A percentile compares a stretch with the other conserved stretches of the same genome.
Conservation (phyloP, 306 rosid species). For the Calophaca sinica region DNA sequence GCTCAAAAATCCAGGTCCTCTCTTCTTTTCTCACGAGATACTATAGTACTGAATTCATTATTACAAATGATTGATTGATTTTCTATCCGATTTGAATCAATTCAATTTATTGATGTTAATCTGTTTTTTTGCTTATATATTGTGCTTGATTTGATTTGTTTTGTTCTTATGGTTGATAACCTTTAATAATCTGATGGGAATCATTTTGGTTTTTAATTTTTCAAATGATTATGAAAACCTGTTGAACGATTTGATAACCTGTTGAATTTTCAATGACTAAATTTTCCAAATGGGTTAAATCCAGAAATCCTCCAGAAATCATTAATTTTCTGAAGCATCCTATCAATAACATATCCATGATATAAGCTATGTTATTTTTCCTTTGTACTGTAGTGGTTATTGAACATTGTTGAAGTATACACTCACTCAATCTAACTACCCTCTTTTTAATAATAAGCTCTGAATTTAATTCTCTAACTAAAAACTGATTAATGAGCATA, state of each 20-base stretch:
- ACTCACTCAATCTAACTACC: slow-evolving; percentile 21
- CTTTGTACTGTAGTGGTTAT: neutral
- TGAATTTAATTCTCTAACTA: slow-evolving; percentile 9
- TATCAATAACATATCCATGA: neutral
- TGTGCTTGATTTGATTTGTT: slow-evolving; percentile 35
- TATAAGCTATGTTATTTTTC: neutral
- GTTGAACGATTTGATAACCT: neutral
- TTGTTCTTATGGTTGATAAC: neutral
- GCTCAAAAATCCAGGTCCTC: slow-evolving; percentile 87
- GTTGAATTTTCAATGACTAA: slow-evolving; percentile 2
- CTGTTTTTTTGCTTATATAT: slow-evolving; percentile 20
- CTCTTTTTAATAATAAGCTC: slow-evolving; percentile 6
- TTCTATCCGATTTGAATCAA: neutral
- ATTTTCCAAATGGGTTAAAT: neutral
- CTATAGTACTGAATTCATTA: slow-evolving; percentile 17
- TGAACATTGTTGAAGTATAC: neutral
- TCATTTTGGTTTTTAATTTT: neutral
- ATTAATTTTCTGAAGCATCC: slow-evolving; percentile 11
- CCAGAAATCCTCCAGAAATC: neutral
- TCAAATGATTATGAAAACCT: neutral
- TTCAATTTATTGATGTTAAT: slow-evolving; percentile 13
- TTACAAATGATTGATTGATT: slow-evolving; percentile 11
- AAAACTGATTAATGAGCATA: neutral
- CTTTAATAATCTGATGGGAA: slow-evolving; percentile 12
- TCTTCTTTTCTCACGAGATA: slow-evolving; percentile 27